Conservation (phyloP, 345 rosid genomes). For the Eucalyptus melliodora region DNA sequence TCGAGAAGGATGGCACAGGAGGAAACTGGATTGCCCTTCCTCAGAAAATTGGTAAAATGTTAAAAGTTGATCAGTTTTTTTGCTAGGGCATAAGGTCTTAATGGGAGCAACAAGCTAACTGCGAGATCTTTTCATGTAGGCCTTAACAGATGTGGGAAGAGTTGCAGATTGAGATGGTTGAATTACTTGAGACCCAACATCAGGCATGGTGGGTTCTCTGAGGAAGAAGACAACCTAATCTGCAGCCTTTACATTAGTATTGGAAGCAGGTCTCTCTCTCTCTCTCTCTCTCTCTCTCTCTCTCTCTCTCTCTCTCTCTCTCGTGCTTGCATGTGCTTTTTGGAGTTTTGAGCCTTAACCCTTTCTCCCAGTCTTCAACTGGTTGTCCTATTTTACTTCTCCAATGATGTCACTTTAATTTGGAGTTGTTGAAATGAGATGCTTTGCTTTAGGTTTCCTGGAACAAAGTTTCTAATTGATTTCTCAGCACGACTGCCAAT, state of each 20-base stretch:
- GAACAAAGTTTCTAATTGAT: neutral
- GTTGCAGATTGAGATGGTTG: constrained; percentile 98
- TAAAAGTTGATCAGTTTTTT: neutral
- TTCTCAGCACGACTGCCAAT: neutral
- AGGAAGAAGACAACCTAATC: constrained; percentile 98
- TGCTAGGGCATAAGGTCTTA: neutral
- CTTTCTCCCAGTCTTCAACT: neutral
- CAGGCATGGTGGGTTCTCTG: constrained; percentile 98
- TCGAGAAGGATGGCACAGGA: constrained; percentile 80
- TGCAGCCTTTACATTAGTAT: constrained; percentile 98
- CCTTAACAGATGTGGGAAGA: constrained; percentile 95
- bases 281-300: neutral
- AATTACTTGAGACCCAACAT: constrained; percentile 96
- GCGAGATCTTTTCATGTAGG: constrained; percentile 20
- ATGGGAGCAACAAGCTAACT: neutral
- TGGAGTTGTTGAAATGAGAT: neutral
- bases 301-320: neutral
- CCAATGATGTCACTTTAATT: neutral
- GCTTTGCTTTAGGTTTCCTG: neutral
- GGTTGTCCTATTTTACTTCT: neutral
- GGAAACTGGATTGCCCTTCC: constrained; percentile 99
- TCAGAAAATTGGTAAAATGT: constrained; percentile 67
- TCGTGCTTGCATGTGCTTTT: neutral
- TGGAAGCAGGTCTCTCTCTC: constrained; percentile 74
- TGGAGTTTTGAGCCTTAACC: neutral